Percentiles rank a stretch among this genome's conserved stretches.
Evolutionary conservation across 257 asterid species (phyloP).

Genomic region (Phtheirospermum japonicum): DNA sequence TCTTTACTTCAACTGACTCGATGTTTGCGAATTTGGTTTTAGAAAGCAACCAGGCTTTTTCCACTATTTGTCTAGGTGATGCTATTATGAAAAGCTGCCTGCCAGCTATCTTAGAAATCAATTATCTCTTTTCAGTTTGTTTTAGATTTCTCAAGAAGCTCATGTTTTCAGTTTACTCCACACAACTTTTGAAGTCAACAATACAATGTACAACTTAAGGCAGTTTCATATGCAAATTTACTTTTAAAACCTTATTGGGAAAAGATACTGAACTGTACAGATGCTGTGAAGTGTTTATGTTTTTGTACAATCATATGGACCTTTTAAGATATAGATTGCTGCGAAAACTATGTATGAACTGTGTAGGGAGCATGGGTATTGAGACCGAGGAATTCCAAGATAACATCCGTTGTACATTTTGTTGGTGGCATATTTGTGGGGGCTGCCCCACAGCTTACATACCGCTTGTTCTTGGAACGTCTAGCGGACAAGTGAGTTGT

Average conservation of each 20-base stretch:
- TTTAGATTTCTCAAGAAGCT: neutral
- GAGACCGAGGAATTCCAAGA: slow-evolving; percentile 4
- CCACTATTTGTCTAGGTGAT: neutral
- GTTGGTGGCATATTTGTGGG: slow-evolving; percentile 13
- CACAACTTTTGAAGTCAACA: neutral
- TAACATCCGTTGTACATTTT: neutral
- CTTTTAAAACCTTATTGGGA: neutral
- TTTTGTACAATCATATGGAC: neutral
- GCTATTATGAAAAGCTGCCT: neutral
- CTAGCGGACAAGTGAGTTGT: neutral
- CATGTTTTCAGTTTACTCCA: neutral
- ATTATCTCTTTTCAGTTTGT: neutral
- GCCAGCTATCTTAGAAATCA: neutral
- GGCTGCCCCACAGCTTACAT: slow-evolving; percentile 12
- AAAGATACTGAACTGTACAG: neutral
- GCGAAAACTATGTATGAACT: neutral
- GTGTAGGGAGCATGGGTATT: slow-evolving; percentile 9
- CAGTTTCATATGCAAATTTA: neutral
- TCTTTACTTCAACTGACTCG: neutral
- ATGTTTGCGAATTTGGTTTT: neutral
- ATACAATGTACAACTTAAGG: neutral
- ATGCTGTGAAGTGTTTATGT: neutral
- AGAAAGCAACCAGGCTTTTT: neutral
- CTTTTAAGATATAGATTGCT: neutral
- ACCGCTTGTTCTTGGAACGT: slow-evolving; percentile 5